Evolutionary conservation across 495 filamentous ascomycete species (phyloP), one percentile per base, ranked within the genome.

Genomic region (Letharia columbiana): DNA sequence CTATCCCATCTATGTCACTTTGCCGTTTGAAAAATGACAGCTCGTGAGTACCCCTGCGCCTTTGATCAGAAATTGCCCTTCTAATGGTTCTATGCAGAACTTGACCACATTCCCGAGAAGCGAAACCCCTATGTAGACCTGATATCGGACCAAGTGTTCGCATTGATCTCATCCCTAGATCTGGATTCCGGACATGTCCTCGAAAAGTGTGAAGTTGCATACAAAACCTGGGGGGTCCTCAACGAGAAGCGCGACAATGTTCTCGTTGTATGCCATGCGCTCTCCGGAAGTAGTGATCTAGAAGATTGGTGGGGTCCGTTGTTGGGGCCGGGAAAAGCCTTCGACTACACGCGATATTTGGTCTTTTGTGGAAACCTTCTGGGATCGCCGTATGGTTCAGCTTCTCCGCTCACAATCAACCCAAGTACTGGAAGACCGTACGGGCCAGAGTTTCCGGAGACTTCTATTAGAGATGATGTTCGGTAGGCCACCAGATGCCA

Each of bases 261-360:
- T 65, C 87, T 98, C 86, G 88, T 98, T 60, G 94, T 98, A 70
- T 98, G 93, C 75, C 93, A 98, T 78, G 93, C 93, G 49, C 77
- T 98, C 70, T 96, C 93, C 35, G 93, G 93, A 61, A 96, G 91
- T 69, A 90, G 92, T 62, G 93, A 98, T 78, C 92, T 96, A 35
- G 83, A 84, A 65, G 93, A 98, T 78, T 98, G 93, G 93, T 98
- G 93, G 93, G 93, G 93, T 7, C 93, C 93, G 28, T 81, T 98
- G 20, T 83, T 96, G 41, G 91, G 92, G 12, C 86, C 90, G 58
- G 91, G 91, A 39, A 88, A 89, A 70, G 91, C 92, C 5, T 97
- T 97, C 72, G 93, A 98, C 76, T 84, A 86, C 15, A 89, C 89
- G 15, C 84, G 90, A 47, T 97, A 96, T 81, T 98, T 93, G 76